phyloP scores from a whole-genome alignment of 2,329 filamentous ascomycete species.

The Aspergillus aculeatinus region DNA sequence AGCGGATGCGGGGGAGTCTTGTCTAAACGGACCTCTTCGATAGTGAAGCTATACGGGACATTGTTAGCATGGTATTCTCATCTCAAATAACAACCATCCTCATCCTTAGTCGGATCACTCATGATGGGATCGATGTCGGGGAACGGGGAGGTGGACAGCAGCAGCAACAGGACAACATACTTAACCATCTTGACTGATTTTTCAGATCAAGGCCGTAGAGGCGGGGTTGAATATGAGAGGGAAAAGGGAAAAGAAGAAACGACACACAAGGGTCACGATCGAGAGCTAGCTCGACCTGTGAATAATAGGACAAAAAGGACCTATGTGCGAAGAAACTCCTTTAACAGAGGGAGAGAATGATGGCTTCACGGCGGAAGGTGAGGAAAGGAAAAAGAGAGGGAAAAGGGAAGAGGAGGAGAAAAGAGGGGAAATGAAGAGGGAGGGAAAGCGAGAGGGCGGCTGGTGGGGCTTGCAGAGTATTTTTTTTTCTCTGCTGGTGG shows the following conservation, averaged over 20 bases:
- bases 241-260: conserved; percentile 32
- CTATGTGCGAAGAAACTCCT: conserved; percentile 39
- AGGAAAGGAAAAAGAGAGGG: conserved; percentile 31
- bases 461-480: conserved; percentile 23
- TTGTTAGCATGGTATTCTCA: conserved; percentile 30
- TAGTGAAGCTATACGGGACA: conserved; percentile 75
- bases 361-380: conserved; percentile 30
- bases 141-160: neutral
- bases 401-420: conserved; percentile 28
- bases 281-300: conserved; percentile 46
- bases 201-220: conserved; percentile 40
- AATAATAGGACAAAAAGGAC: conserved; percentile 31
- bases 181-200: conserved; percentile 97
- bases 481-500: conserved; percentile 18
- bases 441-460: conserved; percentile 21
- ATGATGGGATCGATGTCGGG: neutral
- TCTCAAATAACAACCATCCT: conserved; percentile 5
- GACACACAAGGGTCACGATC: conserved; percentile 44
- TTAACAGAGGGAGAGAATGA: conserved; percentile 31
- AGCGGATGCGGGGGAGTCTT: neutral
- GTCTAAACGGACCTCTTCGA: conserved; percentile 70
- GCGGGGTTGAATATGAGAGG: conserved; percentile 37
- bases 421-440: conserved; percentile 23
- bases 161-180: conserved; percentile 62
- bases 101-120: neutral